Evolutionary conservation across 805 yeast species (phyloP), one percentile per base, ranked within the genome.

Genomic region (Teunomyces kruisii): DNA sequence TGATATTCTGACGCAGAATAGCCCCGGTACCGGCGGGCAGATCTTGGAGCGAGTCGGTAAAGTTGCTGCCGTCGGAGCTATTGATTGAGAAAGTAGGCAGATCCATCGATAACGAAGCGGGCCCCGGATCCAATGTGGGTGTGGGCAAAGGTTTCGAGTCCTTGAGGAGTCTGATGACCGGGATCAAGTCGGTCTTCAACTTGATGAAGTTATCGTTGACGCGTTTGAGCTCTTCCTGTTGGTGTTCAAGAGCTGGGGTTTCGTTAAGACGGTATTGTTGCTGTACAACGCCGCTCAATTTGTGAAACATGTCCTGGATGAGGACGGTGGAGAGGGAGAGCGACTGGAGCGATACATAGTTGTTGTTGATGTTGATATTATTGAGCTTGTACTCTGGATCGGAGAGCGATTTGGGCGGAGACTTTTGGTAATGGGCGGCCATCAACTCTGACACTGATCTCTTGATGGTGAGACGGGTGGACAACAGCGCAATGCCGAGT

Each of bases 121-220:
- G 55, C 1, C 75, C 74, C 1, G 76, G 76, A 50, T 59, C 78
- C 33, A 71, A 60, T 1, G 79, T 76, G 6, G 86, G 89, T 0
- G 85, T 79, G 0, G 89, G 89, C 42, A 84, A 68, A 4, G 88
- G 89, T 54, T 80, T 76, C 50, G 78, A 65, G 60, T 85, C 90
- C 55, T 85, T 85, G 38, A 78, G 69, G 40, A 78, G 68, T 45
- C 84, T 74, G 44, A 83, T 72, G 6, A 84, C 73, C 1, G 90
- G 91, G 33, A 81, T 65, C 52, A 85, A 63, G 49, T 85, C 91
- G 37, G 83, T 80, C 42, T 84, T 72, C 50, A 86, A 69, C 54
- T 79, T 72, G 38, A 69, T 64, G 57, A 82, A 78, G 54, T 75
- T 77, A 17, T 82, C 87, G 42, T 67, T 67, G 40, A 85, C 68